Evolutionary conservation across 2,329 filamentous ascomycete species (phyloP).

Genomic region (Paraphoma chrysanthemicola): DNA sequence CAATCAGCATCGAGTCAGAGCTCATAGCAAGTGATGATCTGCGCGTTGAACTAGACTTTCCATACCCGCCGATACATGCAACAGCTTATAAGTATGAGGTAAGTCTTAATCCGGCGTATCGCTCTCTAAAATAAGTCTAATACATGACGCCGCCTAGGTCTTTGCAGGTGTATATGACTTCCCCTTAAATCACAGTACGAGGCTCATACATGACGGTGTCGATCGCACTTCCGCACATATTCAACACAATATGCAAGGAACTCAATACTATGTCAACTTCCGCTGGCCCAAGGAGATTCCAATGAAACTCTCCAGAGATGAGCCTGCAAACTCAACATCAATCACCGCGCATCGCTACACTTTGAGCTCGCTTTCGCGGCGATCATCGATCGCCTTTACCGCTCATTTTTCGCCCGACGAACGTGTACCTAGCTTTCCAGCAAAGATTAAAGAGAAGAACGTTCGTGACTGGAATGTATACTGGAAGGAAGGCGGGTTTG

Average conservation of each 20-base stretch:
- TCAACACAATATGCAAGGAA: constrained; percentile 52
- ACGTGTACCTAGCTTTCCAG: constrained; percentile 25
- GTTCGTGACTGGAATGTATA: constrained; percentile 55
- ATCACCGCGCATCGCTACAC: constrained; percentile 39
- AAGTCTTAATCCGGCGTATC: background rate
- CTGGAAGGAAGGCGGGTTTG: constrained; percentile 58
- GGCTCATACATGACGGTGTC: constrained; percentile 29
- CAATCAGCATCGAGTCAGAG: constrained; percentile 52
- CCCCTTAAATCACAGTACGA: constrained; percentile 53
- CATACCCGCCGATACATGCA: constrained; percentile 50
- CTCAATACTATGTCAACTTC: constrained; percentile 52
- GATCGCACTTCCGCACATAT: constrained; percentile 49
- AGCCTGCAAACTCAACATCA: constrained; percentile 53
- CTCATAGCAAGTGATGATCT: constrained; percentile 49
- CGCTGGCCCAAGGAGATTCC: constrained; percentile 47
- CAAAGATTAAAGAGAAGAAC: constrained; percentile 40
- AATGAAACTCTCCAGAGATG: constrained; percentile 42
- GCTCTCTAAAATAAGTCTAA: background rate
- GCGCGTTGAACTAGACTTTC: constrained; percentile 60
- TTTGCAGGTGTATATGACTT: constrained; percentile 60
- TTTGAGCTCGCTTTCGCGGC: constrained; percentile 5
- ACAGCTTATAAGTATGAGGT: constrained; percentile 36
- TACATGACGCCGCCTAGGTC: constrained; percentile 50
- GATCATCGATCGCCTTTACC: constrained; percentile 25
- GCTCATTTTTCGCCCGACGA: constrained; percentile 33